Base-by-base conservation (phyloP, 2,329 filamentous ascomycete species). In the Penicillium sp. region DNA sequence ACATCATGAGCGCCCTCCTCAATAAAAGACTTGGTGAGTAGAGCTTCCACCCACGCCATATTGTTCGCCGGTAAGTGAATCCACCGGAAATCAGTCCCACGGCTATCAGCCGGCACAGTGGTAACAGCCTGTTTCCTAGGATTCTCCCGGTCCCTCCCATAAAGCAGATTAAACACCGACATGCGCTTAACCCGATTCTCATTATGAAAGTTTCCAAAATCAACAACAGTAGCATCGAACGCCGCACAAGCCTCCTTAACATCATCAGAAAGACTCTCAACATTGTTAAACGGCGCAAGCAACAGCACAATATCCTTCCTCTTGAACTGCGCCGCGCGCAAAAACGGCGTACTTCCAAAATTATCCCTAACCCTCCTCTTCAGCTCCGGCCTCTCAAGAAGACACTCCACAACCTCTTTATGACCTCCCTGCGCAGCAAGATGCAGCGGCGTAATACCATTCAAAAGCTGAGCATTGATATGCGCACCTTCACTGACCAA, bases 1-100 rank as follows among this genome's bases (percentile, higher is more conserved):
- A 86, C 81, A 66, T 88, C 85, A n/a, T 79, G 79, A 17, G 82
- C 80, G 0, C 84, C 84, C 38, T 84, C 82, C 68, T 88, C 86
- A 35, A 88, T 83, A 62, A 88, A 88, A 8, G 80, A 80, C 62
- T 88, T 88, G 1, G 84, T 83, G n/a, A 88, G 72, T 1, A 88
- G 73, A 0, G 84, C 81, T 70, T 88, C 85, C 5, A 84, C 81
- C 86, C 86, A 88, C 1, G 82, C 80, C 71, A 75, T 73, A 25
- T 83, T 82, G 61, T 83, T 83, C 3, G 80, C 80, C 6, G 81
- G 81, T 6, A 83, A 70, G 70, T 83, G 81, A 49, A 83, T 82
- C 81, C 81, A 83, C 21, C 80, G 73, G 52, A 82, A 82, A 42
- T 79, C 74, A 5, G 79, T 79, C 41, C 75, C 74, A 61, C 80